Base-by-base conservation (phyloP, 2,329 filamentous ascomycete species). In the Epichloe sylvatica region DNA sequence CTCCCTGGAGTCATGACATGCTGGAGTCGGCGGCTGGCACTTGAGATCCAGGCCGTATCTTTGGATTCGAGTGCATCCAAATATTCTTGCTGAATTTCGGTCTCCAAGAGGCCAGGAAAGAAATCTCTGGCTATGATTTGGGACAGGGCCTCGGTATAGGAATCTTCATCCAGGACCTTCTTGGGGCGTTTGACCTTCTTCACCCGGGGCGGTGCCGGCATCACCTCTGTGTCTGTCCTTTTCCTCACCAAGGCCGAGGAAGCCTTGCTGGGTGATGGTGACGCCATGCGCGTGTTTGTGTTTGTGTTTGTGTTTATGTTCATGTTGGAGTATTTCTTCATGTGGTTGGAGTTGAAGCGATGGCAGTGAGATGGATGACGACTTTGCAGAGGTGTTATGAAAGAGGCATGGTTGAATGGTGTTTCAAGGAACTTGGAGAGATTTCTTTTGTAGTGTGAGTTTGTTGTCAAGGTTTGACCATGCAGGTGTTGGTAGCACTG, bases 51-150 rank as follows among this genome's bases (percentile, higher is more conserved):
- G 56, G 78, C 76, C 46, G 77, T 71, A 66, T 98, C 83, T 51
- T 84, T 84, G 15, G 90, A 94, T 8, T 94, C 89, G 8, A 97
- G 69, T 0, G 92, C 92, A 60, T 94, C 84, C 33, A 98, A 73
- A 58, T 96, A 97, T 59, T 98, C 92, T 63, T 89, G 83, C 64
- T 96, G 89, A 0, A 83, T 84, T 59, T 94, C 82, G 13, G 82
- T 83, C 64, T 97, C 89, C 4, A 90, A 71, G 0, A 98, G 74
- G 0, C 91, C 92, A 0, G 92, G 92, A 60, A 97, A 98, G 72
- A 94, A 98, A 72, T 98, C 92, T 56, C 92, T 82, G 9, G 88
- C 87, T 54, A 98, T 95, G 62, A 98, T 97, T 57, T 92, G 84
- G 0, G 90, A 95, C 30, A 98, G 74, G 1, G 86, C 85, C 51